Evolutionary conservation across 441 rosid genomes (phyloP), one percentile per base, ranked within the genome.

Genomic region (Eutrema salsugineum): DNA sequence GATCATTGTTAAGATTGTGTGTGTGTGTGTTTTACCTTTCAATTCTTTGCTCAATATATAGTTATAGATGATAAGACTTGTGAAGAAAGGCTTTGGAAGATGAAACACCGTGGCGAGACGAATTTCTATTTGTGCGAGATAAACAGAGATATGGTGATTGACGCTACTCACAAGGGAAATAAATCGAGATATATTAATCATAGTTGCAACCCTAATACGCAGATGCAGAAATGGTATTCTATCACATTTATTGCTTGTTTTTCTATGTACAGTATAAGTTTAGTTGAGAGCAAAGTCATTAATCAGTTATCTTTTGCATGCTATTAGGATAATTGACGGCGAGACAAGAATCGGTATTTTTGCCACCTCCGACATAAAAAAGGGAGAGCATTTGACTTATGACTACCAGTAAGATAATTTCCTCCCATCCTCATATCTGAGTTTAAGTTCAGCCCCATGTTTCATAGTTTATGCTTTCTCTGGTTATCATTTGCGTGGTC

Each of bases 261-360:
- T n/a, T n/a, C n/a, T n/a, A n/a, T n/a, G n/a, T n/a, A n/a, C n/a
- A n/a, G n/a, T n/a, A n/a, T n/a, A n/a, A n/a, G n/a, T n/a, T n/a
- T 42, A 43, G 22, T 24, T 39, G 51, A 32, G 68, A 70, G 62
- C 11, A 59, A 27, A 22, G 38, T 44, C 33, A 11, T 27, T 3
- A 15, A 9, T 19, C 65, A 24, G 16, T 57, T 69, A 1, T 49
- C 36, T 61, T 48, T 68, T 67, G 11, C 59, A 30, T 76, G 55
- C 22, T 77, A 15, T 24, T 68, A 93, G 99, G 99, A 93, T 93
- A 68, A 90, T 88, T 58, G 99, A 93, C 43, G 98, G 99, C 5
- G 99, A 96, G 81, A 96, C 97, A 33, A 91, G 99, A 84, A 96
- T 96, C 16, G 99, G 99, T 48, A 96, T 96, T 56, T 96, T 96